phyloP scores from a whole-genome alignment of 352 stramenopile species.

The Phytophthora colocasiae region DNA sequence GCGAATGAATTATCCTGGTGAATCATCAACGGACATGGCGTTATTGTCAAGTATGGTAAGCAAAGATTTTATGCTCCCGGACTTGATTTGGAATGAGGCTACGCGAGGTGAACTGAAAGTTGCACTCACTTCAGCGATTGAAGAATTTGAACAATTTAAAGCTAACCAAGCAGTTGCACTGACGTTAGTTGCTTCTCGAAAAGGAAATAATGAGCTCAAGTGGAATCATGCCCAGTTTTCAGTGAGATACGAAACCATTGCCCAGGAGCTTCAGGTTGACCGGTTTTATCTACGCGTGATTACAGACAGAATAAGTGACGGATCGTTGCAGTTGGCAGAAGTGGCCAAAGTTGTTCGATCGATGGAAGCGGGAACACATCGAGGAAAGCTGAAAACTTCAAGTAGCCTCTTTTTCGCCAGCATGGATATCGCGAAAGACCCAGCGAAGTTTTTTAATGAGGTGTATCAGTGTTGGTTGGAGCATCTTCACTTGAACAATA shows the following conservation, averaged over 20 bases:
- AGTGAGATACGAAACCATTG: conserved; percentile 69
- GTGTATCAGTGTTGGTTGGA: conserved; percentile 88
- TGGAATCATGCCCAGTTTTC: conserved; percentile 82
- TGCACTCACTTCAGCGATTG: conserved; percentile 51
- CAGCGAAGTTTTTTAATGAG: conserved; percentile 73
- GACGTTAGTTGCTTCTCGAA: conserved; percentile 36
- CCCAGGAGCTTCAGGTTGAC: conserved; percentile 68
- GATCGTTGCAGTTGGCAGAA: conserved; percentile 64
- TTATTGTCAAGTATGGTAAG: conserved; percentile 70
- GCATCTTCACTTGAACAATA: conserved; percentile 59
- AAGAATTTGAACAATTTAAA: conserved; percentile 65
- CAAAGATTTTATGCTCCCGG: conserved; percentile 78
- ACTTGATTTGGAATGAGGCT: conserved; percentile 81
- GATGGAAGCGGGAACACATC: conserved; percentile 50
- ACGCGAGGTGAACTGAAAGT: conserved; percentile 63
- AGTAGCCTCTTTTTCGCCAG: conserved; percentile 68
- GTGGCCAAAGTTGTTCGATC: conserved; percentile 53
- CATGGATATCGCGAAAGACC: conserved; percentile 71
- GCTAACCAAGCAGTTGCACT: conserved; percentile 28
- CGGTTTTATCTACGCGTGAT: conserved; percentile 80
- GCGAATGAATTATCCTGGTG: conserved; percentile 75
- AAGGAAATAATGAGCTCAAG: conserved; percentile 28
- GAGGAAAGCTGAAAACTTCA: conserved; percentile 51
- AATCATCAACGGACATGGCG: conserved; percentile 73
- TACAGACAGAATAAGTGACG: conserved; percentile 70